Base-by-base conservation (phyloP, 2,329 filamentous ascomycete species). In the Colletotrichum sublineola region DNA sequence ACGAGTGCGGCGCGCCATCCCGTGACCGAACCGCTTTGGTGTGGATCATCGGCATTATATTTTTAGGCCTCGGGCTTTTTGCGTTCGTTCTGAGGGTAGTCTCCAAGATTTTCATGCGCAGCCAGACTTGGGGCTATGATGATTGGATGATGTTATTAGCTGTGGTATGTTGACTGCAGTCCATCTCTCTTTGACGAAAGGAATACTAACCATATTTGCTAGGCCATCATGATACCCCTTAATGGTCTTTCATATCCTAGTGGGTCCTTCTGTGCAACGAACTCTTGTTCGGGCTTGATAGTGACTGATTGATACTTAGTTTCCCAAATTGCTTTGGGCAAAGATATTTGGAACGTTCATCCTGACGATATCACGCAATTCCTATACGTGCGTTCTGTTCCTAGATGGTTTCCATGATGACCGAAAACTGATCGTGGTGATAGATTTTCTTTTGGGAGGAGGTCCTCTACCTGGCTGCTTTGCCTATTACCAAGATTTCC, bases 81-180 rank as follows among this genome's bases (percentile, higher is more conserved):
- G 78, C 78, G 29, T 81, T 81, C 57, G 58, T 74, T 31, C 71
- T 81, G 29, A 76, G 80, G 55, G 78, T 79, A 18, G 24, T 76
- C 52, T 76, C 80, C 18, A 76, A 78, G n/a, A 38, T 81, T 3
- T 64, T 69, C 48, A 52, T 79, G 29, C 75, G 78, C 12, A 64
- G 76, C 1, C 78, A 77, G 42, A 68, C 73, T 9, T 81, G 79
- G 79, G 80, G 79, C n/a, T 20, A 79, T 2, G 83, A 85, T 40
- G 84, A 85, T 73, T 84, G 82, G 74, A 75, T 84, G 14, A 81
- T 84, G 77, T 69, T 81, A 5, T 70, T 76, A 24, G 78, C 80
- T 9, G 76, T 78, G 67, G 81, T 82, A 75, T 48, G 79, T 68
- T 36, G 8, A 20, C 29, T n/a, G 12, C 18, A 20, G 24, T 12